Evolutionary conservation across 2,329 filamentous ascomycete genomes (phyloP).

Genomic region (Penicillium sp.): DNA sequence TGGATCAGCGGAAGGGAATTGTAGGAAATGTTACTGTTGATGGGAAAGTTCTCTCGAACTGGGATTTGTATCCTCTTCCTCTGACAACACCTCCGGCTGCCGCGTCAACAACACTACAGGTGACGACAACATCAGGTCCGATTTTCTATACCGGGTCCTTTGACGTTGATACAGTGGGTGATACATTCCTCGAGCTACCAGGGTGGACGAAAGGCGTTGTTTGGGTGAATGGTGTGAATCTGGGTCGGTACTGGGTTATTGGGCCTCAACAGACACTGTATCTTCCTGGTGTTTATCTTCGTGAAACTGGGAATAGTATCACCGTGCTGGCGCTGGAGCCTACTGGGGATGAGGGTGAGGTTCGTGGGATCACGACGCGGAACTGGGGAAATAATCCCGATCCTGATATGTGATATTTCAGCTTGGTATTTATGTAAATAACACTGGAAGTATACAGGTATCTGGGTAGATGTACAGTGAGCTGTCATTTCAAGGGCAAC

Average conservation of each 20-base stretch:
- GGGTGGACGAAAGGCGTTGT: slow-evolving; percentile 47
- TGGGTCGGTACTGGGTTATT: slow-evolving; percentile 50
- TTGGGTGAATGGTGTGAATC: slow-evolving; percentile 49
- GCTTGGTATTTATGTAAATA: too few relatives aligned
- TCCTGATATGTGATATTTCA: slow-evolving; percentile 4
- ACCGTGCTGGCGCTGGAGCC: slow-evolving; percentile 49
- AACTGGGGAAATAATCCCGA: slow-evolving; percentile 35
- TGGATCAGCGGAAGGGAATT: slow-evolving; percentile 51
- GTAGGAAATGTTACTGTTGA: slow-evolving; percentile 45
- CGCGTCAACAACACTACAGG: background rate
- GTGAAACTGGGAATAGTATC: slow-evolving; percentile 44
- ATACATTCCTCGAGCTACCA: slow-evolving; percentile 45
- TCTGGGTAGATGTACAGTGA: background rate
- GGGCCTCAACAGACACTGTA: slow-evolving; percentile 53
- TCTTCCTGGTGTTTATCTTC: slow-evolving; percentile 40
- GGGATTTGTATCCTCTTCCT: slow-evolving; percentile 44
- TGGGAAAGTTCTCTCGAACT: slow-evolving; percentile 32
- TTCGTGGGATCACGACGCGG: slow-evolving; percentile 21
- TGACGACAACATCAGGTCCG: slow-evolving; percentile 5
- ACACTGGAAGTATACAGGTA: too few relatives aligned
- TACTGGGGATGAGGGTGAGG: slow-evolving; percentile 14
- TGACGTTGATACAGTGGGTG: slow-evolving; percentile 11
- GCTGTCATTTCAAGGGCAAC: background rate
- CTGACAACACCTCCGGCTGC: slow-evolving; percentile 28
- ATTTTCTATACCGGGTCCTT: slow-evolving; percentile 18